Evolutionary conservation across 108 stramenopile species (phyloP).

Genomic region (Skeletonema grethae): DNA sequence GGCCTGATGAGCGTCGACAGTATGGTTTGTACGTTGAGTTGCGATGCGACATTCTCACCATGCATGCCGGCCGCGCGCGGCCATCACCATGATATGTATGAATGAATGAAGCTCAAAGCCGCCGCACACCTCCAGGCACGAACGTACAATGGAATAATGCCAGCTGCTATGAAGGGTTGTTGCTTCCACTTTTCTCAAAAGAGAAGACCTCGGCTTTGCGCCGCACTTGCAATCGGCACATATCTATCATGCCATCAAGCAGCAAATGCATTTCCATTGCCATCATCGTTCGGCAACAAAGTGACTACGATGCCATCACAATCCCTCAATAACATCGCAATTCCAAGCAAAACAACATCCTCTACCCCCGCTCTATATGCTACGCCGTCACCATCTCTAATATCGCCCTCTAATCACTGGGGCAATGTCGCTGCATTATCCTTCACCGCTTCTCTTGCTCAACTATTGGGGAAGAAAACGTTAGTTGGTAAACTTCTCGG

Average conservation of each 20-base stretch:
- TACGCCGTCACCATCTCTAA: conserved; percentile 21
- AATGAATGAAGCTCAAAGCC: too few species aligned
- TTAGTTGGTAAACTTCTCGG: conserved; percentile 66
- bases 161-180: neutral
- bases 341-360: neutral
- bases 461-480: conserved; percentile 61
- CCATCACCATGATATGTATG: too few species aligned
- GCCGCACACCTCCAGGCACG: too few species aligned
- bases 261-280: neutral
- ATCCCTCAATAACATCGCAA: neutral
- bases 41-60: too few species aligned
- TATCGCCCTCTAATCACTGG: conserved; percentile 58
- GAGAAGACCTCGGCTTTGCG: neutral
- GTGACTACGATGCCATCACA: neutral
- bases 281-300: neutral
- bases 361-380: neutral
- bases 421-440: conserved; percentile 68
- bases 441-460: conserved; percentile 53
- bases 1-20: too few species aligned
- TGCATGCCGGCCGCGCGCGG: too few species aligned
- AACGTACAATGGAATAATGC: neutral
- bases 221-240: neutral
- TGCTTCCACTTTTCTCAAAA: neutral
- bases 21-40: too few species aligned
- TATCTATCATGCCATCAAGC: neutral